These are phyloP conservation scores for Ceratocystis smalleyi DNA, from an alignment of 2,329 filamentous ascomycete genomes.

Conservation along the genomic window DNA sequence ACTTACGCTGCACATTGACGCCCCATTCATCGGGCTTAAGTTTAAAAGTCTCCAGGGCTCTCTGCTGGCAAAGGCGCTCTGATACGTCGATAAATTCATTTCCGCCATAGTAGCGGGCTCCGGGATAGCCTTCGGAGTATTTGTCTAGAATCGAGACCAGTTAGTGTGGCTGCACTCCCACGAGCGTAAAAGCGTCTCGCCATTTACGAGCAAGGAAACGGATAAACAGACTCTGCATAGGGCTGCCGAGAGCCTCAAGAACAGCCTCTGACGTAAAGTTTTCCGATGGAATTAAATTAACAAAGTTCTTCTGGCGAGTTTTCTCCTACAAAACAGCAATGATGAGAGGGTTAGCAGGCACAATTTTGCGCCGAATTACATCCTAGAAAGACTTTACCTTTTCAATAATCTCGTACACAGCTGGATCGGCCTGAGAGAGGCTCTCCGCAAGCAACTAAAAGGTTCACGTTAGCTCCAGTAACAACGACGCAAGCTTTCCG, in stretches of 20 bases:
- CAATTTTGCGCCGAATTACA: constrained; percentile 4
- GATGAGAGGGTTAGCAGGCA: not conserved
- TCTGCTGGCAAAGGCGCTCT: constrained; percentile 76
- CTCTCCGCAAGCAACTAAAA: constrained; percentile 59
- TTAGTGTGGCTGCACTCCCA: constrained; percentile 4
- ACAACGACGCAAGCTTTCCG: not conserved
- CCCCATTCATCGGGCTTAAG: constrained; percentile 81
- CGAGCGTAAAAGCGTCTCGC: not conserved
- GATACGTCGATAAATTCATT: constrained; percentile 92
- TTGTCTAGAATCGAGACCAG: constrained; percentile 46
- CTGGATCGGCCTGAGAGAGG: constrained; percentile 71
- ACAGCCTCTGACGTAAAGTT: constrained; percentile 93
- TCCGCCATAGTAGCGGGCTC: constrained; percentile 88
- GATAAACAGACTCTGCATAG: constrained; percentile 65
- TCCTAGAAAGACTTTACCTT: constrained; percentile 44
- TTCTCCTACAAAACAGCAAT: constrained; percentile 52
- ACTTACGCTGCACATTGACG: constrained; percentile 79
- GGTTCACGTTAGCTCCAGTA: constrained; percentile 9
- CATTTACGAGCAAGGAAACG: not conserved
- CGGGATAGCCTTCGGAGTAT: constrained; percentile 96
- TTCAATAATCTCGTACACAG: constrained; percentile 77
- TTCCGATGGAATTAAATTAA: constrained; percentile 90
- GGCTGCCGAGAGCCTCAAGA: constrained; percentile 77
- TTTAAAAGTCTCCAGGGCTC: constrained; percentile 75
- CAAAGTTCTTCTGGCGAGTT: constrained; percentile 89